A percentile compares a stretch with the other conserved stretches of the same genome.
These are phyloP conservation scores for Chimonanthus praecox DNA, from an alignment of 164 flowering plant species.

Conservation along the genomic window DNA sequence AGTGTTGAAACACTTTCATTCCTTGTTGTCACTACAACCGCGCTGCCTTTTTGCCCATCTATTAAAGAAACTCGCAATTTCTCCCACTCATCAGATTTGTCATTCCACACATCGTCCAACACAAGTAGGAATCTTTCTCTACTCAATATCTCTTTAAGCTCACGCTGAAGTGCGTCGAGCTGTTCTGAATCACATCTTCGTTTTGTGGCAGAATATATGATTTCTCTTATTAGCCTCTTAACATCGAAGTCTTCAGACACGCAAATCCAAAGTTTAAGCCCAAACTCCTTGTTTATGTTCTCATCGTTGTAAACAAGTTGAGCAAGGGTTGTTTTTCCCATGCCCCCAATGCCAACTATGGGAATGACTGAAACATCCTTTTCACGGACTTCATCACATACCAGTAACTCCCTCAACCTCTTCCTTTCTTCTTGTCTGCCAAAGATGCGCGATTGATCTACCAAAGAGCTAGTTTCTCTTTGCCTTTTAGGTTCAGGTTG, in stretches of 20 bases:
- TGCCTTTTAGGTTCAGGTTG: rapidly evolving
- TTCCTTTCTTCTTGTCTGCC: conserved; percentile 1
- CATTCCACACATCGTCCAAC: conserved; percentile 10
- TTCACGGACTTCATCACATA: neutral
- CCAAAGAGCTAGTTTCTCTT: neutral
- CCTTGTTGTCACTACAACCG: conserved; percentile 6
- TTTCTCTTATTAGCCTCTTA: neutral
- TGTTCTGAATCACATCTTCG: neutral
- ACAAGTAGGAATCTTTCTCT: conserved; percentile 6
- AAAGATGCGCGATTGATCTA: neutral
- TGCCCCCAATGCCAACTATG: conserved; percentile 8
- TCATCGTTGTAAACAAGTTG: neutral
- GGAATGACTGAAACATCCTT: neutral
- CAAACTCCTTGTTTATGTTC: neutral
- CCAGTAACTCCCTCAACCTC: neutral
- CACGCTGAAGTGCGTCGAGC: neutral
- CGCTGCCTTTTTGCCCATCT: conserved; percentile 2
- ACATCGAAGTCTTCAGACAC: neutral
- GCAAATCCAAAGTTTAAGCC: neutral
- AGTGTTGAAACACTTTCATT: neutral
- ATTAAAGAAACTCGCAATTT: neutral
- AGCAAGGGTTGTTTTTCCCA: conserved; percentile 13
- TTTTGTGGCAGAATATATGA: neutral
- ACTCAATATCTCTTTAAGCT: neutral
- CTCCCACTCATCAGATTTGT: neutral